Conservation (phyloP, 345 rosid genomes). For the Tarenaya hassleriana region DNA sequence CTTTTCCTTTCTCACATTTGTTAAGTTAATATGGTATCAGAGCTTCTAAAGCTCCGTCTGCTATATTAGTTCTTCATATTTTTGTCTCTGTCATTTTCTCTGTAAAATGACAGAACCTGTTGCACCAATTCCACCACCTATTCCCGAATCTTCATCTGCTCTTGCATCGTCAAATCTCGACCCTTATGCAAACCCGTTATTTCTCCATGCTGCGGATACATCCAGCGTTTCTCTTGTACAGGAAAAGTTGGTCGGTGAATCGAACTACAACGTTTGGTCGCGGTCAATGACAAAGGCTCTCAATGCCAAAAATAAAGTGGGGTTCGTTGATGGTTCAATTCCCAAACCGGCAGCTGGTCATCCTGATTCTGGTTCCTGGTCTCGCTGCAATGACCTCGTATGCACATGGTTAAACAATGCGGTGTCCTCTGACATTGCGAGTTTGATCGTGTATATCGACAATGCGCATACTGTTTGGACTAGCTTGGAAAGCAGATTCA, state of each 20-base stretch:
- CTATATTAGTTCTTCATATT: too few species aligned
- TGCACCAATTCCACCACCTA: too few species aligned
- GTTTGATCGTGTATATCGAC: neutral
- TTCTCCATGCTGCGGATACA: neutral
- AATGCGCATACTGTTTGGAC: neutral
- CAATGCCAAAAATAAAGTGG: neutral
- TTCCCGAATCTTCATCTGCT: too few species aligned
- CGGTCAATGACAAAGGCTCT: neutral
- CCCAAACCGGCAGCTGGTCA: neutral
- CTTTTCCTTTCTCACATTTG: too few species aligned
- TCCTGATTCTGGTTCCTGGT: too few species aligned
- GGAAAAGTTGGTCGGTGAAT: neutral
- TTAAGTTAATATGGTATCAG: too few species aligned
- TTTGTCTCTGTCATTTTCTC: too few species aligned
- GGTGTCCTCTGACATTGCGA: neutral
- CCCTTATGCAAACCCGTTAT: neutral
- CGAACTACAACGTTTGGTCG: neutral
- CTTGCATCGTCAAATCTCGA: too few species aligned
- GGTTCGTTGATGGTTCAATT: neutral
- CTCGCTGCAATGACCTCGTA: neutral
- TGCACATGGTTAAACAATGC: neutral
- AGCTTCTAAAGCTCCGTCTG: too few species aligned
- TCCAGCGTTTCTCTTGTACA: neutral
- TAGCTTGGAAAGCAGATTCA: neutral
- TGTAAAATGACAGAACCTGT: too few species aligned